phyloP scores from a whole-genome alignment of 1,284 basidiomycete genomes.

The Cutaneotrichosporon arboriforme region DNA sequence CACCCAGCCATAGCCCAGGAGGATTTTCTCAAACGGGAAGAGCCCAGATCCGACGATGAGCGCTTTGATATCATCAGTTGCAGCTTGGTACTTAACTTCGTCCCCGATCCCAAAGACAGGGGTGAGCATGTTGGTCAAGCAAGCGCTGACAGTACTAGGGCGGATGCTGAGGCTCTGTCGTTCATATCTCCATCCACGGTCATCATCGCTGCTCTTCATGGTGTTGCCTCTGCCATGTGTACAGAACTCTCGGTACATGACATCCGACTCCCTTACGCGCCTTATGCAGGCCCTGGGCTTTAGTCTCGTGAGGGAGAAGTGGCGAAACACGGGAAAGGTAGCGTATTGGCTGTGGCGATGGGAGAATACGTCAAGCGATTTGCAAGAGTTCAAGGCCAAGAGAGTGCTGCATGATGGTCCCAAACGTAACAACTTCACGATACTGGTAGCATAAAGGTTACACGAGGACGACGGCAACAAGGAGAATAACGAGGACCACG shows the following conservation, averaged over 20 bases:
- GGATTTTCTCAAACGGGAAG: conserved; percentile 60
- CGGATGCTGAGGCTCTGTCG: conserved; percentile 66
- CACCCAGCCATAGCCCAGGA: conserved; percentile 72
- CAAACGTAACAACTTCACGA: conserved; percentile 72
- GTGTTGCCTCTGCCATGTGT: conserved; percentile 76
- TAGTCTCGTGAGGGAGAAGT: conserved; percentile 55
- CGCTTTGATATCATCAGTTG: conserved; percentile 73
- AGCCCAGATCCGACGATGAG: conserved; percentile 46
- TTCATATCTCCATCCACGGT: conserved; percentile 55
- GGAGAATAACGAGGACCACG: conserved; percentile 52
- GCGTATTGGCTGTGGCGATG: conserved; percentile 46
- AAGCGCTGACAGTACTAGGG: conserved; percentile 50
- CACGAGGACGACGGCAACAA: conserved; percentile 54
- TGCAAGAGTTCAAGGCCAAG: conserved; percentile 52
- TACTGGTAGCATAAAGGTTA: conserved; percentile 43
- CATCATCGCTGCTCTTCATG: conserved; percentile 60
- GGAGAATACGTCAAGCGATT: conserved; percentile 11
- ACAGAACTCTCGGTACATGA: conserved; percentile 72
- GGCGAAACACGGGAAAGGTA: conserved; percentile 51
- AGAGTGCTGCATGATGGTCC: conserved; percentile 56
- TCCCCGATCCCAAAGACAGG: conserved; percentile 66
- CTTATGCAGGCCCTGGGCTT: conserved; percentile 67
- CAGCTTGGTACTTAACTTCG: conserved; percentile 81
- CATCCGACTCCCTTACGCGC: conserved; percentile 55
- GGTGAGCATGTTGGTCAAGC: conserved; percentile 50